Evolutionary conservation across 305 asterid genomes (phyloP).

Genomic region (Fraxinus paxiana): DNA sequence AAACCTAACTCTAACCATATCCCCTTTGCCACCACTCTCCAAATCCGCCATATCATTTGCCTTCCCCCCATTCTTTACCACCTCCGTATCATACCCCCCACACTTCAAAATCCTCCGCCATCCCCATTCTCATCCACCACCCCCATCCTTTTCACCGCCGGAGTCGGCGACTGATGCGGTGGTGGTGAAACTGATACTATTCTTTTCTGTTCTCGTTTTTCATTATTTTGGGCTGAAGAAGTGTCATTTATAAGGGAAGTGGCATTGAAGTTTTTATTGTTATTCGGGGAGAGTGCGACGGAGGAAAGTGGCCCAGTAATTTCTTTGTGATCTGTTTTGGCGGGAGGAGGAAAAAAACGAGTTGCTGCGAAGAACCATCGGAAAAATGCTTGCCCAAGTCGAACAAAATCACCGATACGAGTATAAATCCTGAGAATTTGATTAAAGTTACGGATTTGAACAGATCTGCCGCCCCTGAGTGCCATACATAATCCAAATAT

Average conservation of each 20-base stretch:
- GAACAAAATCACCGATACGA: slow-evolving; percentile 56
- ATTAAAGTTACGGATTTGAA: slow-evolving; percentile 52
- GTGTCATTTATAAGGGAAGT: slow-evolving; percentile 45
- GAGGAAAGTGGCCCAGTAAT: slow-evolving; percentile 16
- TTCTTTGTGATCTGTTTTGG: slow-evolving; percentile 27
- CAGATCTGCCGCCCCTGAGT: slow-evolving; percentile 33
- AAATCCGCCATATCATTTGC: slow-evolving; percentile 43
- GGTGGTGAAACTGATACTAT: slow-evolving; percentile 18
- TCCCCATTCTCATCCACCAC: slow-evolving; percentile 80
- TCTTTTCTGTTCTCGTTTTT: not conserved
- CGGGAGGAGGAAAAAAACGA: slow-evolving; percentile 60
- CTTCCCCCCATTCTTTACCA: slow-evolving; percentile 51
- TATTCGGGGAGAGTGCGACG: slow-evolving; percentile 51
- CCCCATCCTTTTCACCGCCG: slow-evolving; percentile 66
- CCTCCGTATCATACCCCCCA: slow-evolving; percentile 64
- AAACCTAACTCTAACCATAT: slow-evolving; percentile 40
- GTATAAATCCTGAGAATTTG: slow-evolving; percentile 46
- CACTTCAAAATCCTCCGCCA: slow-evolving; percentile 68
- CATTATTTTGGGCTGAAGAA: not conserved
- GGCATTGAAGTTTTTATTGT: slow-evolving; percentile 43
- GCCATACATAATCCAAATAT: no score
- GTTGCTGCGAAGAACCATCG: slow-evolving; percentile 52
- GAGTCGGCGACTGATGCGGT: slow-evolving; percentile 29
- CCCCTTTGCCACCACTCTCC: slow-evolving; percentile 37
- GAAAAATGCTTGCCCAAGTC: slow-evolving; percentile 75